A percentile compares a stretch with the other conserved stretches of the same genome.
Conservation (phyloP, 2,329 filamentous ascomycete species). For the Escovopsis sp. region DNA sequence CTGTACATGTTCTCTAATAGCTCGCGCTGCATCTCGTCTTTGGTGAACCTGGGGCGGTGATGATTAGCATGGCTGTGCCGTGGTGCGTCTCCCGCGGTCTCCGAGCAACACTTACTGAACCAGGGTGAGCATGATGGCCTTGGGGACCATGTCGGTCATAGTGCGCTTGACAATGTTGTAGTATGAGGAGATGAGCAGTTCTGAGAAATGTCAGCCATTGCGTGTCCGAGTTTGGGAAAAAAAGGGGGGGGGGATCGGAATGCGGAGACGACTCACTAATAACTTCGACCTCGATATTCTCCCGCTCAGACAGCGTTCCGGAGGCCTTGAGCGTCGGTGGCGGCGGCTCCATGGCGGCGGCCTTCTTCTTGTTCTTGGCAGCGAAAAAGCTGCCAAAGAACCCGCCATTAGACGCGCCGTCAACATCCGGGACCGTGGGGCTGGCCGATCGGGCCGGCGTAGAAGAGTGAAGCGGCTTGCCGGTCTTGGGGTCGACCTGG, state of each 20-base stretch:
- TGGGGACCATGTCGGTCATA: constrained; percentile 99
- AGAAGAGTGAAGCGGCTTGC: constrained; percentile 66
- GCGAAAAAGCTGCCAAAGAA: constrained; percentile 99
- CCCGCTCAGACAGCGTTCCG: constrained; percentile 83
- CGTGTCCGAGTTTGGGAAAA: too few relatives aligned
- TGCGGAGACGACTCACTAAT: constrained; percentile 88
- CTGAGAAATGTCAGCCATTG: constrained; percentile 27
- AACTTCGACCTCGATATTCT: constrained; percentile 91
- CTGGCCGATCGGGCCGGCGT: constrained; percentile 60
- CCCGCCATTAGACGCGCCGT: constrained; percentile 46
- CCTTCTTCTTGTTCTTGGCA: constrained; percentile 99
- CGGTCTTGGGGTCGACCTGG: constrained; percentile 96
- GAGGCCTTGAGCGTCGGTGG: constrained; percentile 88
- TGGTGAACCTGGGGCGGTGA: constrained; percentile 53
- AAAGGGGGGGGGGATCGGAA: too few relatives aligned
- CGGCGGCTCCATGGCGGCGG: constrained; percentile 96
- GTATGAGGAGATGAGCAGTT: constrained; percentile 91
- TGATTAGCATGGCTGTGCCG: too few relatives aligned
- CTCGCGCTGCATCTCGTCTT: constrained; percentile 97
- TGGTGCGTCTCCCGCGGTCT: not conserved
- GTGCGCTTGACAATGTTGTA: constrained; percentile 97
- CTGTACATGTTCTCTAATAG: constrained; percentile 96
- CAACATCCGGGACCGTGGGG: constrained; percentile 47
- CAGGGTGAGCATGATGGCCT: constrained; percentile 95
- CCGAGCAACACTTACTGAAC: constrained; percentile 61